phyloP scores from a whole-genome alignment of 345 rosid species.

The Lumnitzera littorea region DNA sequence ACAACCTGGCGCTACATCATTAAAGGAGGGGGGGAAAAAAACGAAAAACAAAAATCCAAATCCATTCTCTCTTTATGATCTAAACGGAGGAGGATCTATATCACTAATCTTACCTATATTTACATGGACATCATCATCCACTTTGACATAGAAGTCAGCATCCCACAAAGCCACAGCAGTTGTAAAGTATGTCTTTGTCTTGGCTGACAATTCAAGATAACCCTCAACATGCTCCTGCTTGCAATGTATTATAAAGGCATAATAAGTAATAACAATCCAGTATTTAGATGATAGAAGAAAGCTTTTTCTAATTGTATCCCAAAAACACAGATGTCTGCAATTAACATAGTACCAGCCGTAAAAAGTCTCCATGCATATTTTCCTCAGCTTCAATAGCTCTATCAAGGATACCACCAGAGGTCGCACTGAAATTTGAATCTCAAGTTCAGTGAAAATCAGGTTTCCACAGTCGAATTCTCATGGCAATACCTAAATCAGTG shows the following conservation, averaged over 20 bases:
- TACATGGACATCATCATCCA: constrained; percentile 96
- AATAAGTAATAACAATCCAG: background rate
- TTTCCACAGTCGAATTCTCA: too few species aligned
- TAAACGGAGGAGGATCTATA: too few species aligned
- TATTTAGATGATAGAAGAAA: background rate
- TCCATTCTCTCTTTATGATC: too few species aligned
- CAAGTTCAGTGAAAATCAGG: too few species aligned
- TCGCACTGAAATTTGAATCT: constrained; percentile 39
- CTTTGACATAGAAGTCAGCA: constrained; percentile 96
- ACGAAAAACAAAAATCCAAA: too few species aligned
- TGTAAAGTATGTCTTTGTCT: constrained; percentile 80
- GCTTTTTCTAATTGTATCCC: too few species aligned
- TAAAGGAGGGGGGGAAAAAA: too few species aligned
- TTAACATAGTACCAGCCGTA: constrained; percentile 62
- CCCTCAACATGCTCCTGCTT: constrained; percentile 95
- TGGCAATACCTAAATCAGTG: too few species aligned
- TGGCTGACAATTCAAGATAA: constrained; percentile 92
- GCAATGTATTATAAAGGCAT: background rate
- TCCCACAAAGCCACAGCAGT: constrained; percentile 90
- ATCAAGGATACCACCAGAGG: constrained; percentile 92
- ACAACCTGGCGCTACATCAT: too few species aligned
- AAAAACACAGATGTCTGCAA: too few species aligned
- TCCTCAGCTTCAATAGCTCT: constrained; percentile 98
- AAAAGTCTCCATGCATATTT: constrained; percentile 79
- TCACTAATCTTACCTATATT: constrained; percentile 56